Base-by-base conservation (phyloP, 192 early-diverging fungal species). In the Spinellus fusiger region DNA sequence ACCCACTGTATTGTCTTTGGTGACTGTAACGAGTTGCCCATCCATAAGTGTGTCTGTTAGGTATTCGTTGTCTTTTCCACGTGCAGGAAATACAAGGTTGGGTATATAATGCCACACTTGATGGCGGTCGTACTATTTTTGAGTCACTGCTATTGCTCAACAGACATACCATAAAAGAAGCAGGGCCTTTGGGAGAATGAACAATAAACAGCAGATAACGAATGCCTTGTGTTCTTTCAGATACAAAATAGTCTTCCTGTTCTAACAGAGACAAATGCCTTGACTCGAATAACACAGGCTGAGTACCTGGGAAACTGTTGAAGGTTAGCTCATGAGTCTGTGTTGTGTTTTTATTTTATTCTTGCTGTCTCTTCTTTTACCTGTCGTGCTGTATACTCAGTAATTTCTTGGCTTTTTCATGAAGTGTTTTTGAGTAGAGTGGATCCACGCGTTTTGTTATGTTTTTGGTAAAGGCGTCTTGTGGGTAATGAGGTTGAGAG, bases 1-100 rank as follows among this genome's bases (percentile, higher is more conserved):
- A 22, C 20, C 32, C 61, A 80, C 81, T 69, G 79, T 73, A 50
- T 66, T 70, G 27, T 76, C 69, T 22, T 87, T 76, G 4, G 62
- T 40, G 61, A 89, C 90, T 13, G 81, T 37, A 12, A 92, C 80
- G 49, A 92, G 70, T 70, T 92, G 88, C 22, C 87, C 90, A 70
- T 92, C 88, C 67, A 92, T 71, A 20, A 91, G 44, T 6, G 89
- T 89, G 29, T 88, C 79, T n/a, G 65, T 76, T 49, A 88, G 79
- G 33, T 62, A 81, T 59, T 79, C 70, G 13, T 73, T 61, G 37
- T 75, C 69, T 27, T 63, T 72, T n/a, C 69, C 66, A 1, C 73
- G 62, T 10, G 69, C 44, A 12, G 82, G 81, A 37, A 86, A 84
- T 26, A 88, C 49, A 3, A 83, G 70, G 32, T 87, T 62, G 9